Evolutionary conservation across 176 grass and related monocot genomes (phyloP).

Genomic region (Cenchrus purpureus): DNA sequence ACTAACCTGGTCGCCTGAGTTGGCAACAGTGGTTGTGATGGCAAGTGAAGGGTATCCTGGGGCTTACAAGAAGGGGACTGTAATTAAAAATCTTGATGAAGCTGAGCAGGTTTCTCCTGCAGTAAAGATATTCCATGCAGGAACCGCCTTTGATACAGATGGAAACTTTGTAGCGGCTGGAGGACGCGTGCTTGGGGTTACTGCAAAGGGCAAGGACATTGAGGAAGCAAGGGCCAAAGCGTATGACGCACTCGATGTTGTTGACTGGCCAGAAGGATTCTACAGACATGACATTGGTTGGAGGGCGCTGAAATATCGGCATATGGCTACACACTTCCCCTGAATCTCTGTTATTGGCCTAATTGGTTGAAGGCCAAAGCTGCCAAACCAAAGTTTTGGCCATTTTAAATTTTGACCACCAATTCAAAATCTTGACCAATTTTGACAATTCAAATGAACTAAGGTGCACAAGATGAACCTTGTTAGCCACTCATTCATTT

Average conservation of each 20-base stretch:
- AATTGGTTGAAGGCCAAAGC: too few species aligned
- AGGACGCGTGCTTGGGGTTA: slow-evolving; percentile 71
- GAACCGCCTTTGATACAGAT: slow-evolving; percentile 56
- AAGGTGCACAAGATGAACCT: too few species aligned
- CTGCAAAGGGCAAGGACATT: slow-evolving; percentile 73
- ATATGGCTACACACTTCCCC: slow-evolving; percentile 33
- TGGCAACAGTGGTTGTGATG: slow-evolving; percentile 76
- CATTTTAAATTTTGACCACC: too few species aligned
- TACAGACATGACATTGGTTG: slow-evolving; percentile 83
- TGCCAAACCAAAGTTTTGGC: too few species aligned
- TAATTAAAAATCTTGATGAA: slow-evolving; percentile 71
- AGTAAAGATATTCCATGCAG: slow-evolving; percentile 85
- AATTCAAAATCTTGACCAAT: too few species aligned
- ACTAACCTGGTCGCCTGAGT: slow-evolving; percentile 64
- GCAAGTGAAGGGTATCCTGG: slow-evolving; percentile 81
- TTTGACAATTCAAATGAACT: too few species aligned
- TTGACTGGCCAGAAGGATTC: slow-evolving; percentile 85
- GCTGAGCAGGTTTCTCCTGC: slow-evolving; percentile 62
- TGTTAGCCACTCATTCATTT: too few species aligned
- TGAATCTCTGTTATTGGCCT: not conserved
- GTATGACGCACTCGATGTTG: slow-evolving; percentile 59
- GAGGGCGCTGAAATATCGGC: slow-evolving; percentile 52
- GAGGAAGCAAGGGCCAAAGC: slow-evolving; percentile 63
- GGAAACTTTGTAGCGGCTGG: slow-evolving; percentile 68
- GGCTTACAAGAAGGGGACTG: slow-evolving; percentile 67